Conservation (phyloP, 2,329 filamentous ascomycete genomes). For the Cryphonectria carpinicola region DNA sequence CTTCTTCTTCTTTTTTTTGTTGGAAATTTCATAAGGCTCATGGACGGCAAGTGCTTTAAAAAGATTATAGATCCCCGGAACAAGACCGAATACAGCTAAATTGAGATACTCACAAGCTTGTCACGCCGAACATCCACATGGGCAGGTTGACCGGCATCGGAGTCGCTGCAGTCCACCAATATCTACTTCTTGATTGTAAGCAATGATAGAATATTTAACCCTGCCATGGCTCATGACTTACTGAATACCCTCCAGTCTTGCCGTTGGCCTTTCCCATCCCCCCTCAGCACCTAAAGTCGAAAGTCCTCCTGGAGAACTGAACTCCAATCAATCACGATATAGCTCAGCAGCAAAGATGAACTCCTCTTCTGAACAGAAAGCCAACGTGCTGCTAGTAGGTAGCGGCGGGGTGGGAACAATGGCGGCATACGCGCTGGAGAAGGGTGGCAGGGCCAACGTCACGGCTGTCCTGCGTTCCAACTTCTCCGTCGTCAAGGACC, state of each 20-base stretch:
- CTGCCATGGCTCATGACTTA: background rate
- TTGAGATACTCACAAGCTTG: background rate
- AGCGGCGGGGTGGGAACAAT: slow-evolving; percentile 61
- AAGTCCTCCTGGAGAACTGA: too few relatives aligned
- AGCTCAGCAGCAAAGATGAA: slow-evolving; percentile 10
- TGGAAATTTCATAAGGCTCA: too few relatives aligned
- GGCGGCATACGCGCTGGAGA: slow-evolving; percentile 57
- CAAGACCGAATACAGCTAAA: background rate
- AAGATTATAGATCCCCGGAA: background rate
- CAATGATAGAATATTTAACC: background rate
- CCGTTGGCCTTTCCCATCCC: too few relatives aligned
- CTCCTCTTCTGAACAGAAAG: slow-evolving; percentile 17
- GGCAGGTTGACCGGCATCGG: background rate
- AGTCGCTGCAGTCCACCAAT: background rate
- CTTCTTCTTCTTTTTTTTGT: too few relatives aligned
- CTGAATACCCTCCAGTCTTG: background rate
- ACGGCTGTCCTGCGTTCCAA: slow-evolving; percentile 62
- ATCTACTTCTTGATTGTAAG: background rate
- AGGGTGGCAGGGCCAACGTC: slow-evolving; percentile 53
- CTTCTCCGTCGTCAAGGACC: slow-evolving; percentile 48
- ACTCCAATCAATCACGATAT: background rate
- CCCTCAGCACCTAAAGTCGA: background rate
- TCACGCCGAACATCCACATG: background rate
- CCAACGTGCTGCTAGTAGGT: slow-evolving; percentile 56
- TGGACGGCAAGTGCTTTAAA: too few relatives aligned